Percentiles rank a stretch among this genome's conserved stretches.
Evolutionary conservation across 257 asterid species (phyloP).

Genomic region (Apocynum venetum): DNA sequence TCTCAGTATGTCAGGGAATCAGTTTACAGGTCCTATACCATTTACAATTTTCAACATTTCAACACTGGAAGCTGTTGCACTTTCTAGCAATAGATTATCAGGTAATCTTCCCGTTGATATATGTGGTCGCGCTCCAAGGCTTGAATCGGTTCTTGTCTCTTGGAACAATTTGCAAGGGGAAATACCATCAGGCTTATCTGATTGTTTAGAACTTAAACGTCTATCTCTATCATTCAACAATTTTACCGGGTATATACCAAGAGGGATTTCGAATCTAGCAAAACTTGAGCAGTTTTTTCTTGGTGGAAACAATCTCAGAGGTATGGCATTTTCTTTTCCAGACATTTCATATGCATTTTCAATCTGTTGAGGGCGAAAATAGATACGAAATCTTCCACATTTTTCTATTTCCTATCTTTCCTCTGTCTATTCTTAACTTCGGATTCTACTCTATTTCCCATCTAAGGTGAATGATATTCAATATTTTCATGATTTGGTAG

Average conservation of each 20-base stretch:
- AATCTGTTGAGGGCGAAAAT: no score
- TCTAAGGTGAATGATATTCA: no score
- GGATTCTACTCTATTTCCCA: no score
- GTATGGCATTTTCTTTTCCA: no score
- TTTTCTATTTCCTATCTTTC: no score
- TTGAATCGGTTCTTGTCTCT: slow-evolving; percentile 14
- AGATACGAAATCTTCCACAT: no score
- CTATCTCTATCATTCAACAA: not conserved
- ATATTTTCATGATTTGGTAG: no score
- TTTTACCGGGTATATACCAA: not conserved
- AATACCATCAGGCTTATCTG: slow-evolving; percentile 6
- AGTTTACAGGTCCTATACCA: slow-evolving; percentile 33
- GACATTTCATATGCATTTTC: no score
- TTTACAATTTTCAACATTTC: slow-evolving; percentile 27
- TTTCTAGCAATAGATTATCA: slow-evolving; percentile 24
- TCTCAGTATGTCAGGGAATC: slow-evolving; percentile 12
- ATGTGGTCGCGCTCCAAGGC: not conserved
- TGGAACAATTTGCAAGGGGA: slow-evolving; percentile 11
- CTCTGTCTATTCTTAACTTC: no score
- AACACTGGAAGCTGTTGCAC: slow-evolving; percentile 16
- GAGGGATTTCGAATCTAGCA: not conserved
- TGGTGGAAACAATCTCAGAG: not conserved
- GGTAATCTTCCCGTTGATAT: slow-evolving; percentile 22
- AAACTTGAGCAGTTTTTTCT: not conserved
- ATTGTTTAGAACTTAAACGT: not conserved